Evolutionary conservation across 768 basidiomycete species (phyloP).

Genomic region (Ramaria rubella): DNA sequence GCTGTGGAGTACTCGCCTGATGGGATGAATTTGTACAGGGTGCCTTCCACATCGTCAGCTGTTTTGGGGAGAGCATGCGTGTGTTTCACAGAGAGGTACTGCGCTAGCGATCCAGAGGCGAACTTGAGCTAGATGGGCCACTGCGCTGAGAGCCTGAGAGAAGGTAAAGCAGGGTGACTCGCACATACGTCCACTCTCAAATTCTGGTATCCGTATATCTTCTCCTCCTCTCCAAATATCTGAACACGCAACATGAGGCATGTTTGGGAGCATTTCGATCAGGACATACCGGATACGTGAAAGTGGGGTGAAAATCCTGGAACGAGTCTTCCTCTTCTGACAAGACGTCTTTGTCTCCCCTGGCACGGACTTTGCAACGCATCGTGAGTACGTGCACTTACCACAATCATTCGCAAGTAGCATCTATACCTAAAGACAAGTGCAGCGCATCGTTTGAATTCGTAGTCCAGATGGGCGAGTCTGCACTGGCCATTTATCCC

Average conservation of each 20-base stretch:
- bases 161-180: background rate
- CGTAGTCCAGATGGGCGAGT: slow-evolving; percentile 58
- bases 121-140: slow-evolving; percentile 56
- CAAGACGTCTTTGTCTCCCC: slow-evolving; percentile 53
- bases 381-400: background rate
- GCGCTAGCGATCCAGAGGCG: slow-evolving; percentile 78
- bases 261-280: background rate
- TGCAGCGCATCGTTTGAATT: slow-evolving; percentile 73
- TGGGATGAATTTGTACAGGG: slow-evolving; percentile 70
- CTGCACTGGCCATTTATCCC: slow-evolving; percentile 1
- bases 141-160: background rate
- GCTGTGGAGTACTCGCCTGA: slow-evolving; percentile 36
- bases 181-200: slow-evolving; percentile 71
- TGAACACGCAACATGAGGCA: slow-evolving; percentile 23
- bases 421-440: slow-evolving; percentile 61
- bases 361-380: slow-evolving; percentile 52
- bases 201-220: slow-evolving; percentile 88
- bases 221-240: slow-evolving; percentile 97
- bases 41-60: slow-evolving; percentile 83
- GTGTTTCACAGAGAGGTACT: slow-evolving; percentile 66
- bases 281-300: slow-evolving; percentile 83
- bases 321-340: slow-evolving; percentile 47
- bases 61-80: slow-evolving; percentile 59
- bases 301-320: slow-evolving; percentile 72
- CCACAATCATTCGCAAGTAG: background rate